A percentile compares a stretch with the other conserved stretches of the same genome.
Evolutionary conservation across 768 basidiomycete species (phyloP).

Genomic region (Boletus coccyginus): DNA sequence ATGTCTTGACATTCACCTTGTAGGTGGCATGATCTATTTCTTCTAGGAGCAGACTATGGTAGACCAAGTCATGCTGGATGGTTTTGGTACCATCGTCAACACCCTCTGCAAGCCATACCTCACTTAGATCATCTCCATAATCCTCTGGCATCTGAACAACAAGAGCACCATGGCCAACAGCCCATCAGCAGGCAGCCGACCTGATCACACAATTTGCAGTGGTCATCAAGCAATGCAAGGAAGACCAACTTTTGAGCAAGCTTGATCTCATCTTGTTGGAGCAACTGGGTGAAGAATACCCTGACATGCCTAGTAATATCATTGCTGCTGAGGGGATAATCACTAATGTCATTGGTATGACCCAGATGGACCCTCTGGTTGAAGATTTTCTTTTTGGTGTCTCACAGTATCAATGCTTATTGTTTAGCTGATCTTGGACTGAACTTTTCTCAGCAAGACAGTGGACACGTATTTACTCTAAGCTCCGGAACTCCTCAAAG

Average conservation of each 20-base stretch:
- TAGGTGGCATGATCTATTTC: conserved; percentile 98
- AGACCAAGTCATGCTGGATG: conserved; percentile 99
- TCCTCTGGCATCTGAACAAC: conserved; percentile 99
- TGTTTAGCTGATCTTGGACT: conserved; percentile 88
- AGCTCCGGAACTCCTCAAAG: conserved; percentile 92
- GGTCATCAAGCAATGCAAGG: conserved; percentile 98
- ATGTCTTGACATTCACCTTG: conserved; percentile 86
- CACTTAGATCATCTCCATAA: conserved; percentile 97
- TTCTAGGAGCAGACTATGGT: conserved; percentile 99
- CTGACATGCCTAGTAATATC: conserved; percentile 97
- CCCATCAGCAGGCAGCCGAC: conserved; percentile 99
- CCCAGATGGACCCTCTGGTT: conserved; percentile 99
- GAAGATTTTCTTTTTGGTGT: not conserved
- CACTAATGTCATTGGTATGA: conserved; percentile 99
- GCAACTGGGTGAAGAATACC: conserved; percentile 98
- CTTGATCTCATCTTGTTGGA: conserved; percentile 96
- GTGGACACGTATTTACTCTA: conserved; percentile 99
- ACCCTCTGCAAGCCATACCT: conserved; percentile 98
- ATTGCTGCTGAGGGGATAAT: conserved; percentile 98
- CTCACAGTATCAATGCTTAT: not conserved
- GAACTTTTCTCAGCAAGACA: conserved; percentile 98
- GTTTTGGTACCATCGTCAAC: conserved; percentile 96
- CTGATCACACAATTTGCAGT: conserved; percentile 92
- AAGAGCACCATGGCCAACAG: conserved; percentile 99
- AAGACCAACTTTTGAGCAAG: conserved; percentile 93